Base-by-base conservation (phyloP, 2,329 filamentous ascomycete genomes). In the Pyrenochaeta sp. region DNA sequence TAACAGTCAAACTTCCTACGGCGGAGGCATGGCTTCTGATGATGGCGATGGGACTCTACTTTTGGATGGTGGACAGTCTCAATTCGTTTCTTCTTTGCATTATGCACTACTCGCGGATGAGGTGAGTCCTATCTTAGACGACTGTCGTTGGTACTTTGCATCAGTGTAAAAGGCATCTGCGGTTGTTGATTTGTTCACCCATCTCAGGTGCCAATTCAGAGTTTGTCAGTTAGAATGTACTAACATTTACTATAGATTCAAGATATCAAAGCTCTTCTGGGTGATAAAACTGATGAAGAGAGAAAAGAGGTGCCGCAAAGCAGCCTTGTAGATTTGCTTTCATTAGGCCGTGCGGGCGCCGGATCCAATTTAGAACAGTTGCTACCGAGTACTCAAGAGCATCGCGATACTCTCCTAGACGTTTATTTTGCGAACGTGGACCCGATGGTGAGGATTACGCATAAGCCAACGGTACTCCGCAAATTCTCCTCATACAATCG, bases 1-100 rank as follows among this genome's bases (percentile, higher is more conserved):
- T 5, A 73, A 65, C 34, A 77, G 74, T 43, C 73, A 75, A 54
- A 70, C 68, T 39, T 74, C 69, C 13, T 69, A 74, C 10, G 69
- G 68, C 12, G 70, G 66, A n/a, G 74, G 75, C 6, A 77, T 77
- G 19, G 71, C 74, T 42, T 72, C 71, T 15, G 76, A 78, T 51
- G 72, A 71, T 45, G 66, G 73, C 34, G 69, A 77, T 54, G 76
- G 76, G 5, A 77, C 74, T 7, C 56, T 78, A 5, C 57, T 78
- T 15, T 58, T 78, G 6, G 76, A 78, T 36, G 74, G 72, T 30
- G 75, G 75, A 10, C 70, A 77, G 37, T 72, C 74, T n/a, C 72
- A 77, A 28, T 78, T 78, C 50, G 76, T 78, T 1, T 78, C 76
- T 5, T 77, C 76, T 30, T 59, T 78, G n/a, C 76, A 78, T 50